Evolutionary conservation across 768 basidiomycete genomes (phyloP), one percentile per base, ranked within the genome.

Genomic region (Boletus fagicola): DNA sequence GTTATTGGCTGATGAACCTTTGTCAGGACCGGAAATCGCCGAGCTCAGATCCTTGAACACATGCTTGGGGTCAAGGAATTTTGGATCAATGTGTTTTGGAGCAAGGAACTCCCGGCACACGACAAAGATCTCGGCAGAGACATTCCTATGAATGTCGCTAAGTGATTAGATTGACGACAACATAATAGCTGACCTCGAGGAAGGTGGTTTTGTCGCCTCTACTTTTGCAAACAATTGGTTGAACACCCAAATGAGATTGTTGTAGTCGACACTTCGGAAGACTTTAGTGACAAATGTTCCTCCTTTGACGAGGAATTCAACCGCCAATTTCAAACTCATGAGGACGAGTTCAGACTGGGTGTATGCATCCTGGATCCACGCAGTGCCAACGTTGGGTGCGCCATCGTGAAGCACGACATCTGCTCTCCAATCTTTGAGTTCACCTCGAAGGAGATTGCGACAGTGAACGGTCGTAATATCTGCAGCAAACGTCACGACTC

Each of bases 51-150:
- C 96, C 72, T 97, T 95, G 82, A 99, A 99, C 61, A 99, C 97
- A 68, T 98, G 93, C 69, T 87, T 92, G 4, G 96, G 92, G 71
- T 98, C 95, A 60, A 99, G 86, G 75, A 99, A 97, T 75, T 96
- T 97, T 15, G 96, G 94, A 68, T 99, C 97, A 65, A 99, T 96
- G 65, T 88, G 82, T 73, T 92, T 94, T 3, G 97, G 97, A 10
- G 95, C 94, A 56, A 92, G 82, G 76, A 93, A 99, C 56, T 92
- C 92, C 55, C 88, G 88, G 74, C 97, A 99, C 49, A 98, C 92
- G 65, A 99, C 97, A 80, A 99, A 99, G 69, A 99, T 99, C 75
- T 99, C 97, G 13, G 97, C 97, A 44, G 97, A 99, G 44, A 99
- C 97, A 76, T 96, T 98, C 77, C 95, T 95, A 39, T 16, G 36